Evolutionary conservation across 108 stramenopile species (phyloP).

Genomic region (Schizochytrium sp.): DNA sequence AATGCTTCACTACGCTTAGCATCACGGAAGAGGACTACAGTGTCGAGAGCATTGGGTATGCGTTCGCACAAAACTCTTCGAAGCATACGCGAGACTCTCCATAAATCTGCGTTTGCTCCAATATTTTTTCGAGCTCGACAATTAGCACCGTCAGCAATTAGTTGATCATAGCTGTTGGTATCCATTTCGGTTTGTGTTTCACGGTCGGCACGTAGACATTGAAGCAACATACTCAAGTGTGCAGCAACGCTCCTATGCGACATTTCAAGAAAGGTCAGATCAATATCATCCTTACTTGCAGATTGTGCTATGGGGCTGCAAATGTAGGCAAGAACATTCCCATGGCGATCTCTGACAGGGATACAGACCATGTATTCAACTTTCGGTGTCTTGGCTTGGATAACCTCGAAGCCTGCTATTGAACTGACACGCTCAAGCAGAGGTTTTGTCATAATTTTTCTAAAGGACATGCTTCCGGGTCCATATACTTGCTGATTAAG

Average conservation of each 20-base stretch:
- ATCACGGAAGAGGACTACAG: not conserved
- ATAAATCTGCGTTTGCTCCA: not conserved
- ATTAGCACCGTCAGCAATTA: not conserved
- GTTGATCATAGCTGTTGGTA: not conserved
- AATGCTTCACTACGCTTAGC: not conserved
- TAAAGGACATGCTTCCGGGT: too few relatives aligned
- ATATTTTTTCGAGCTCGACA: not conserved
- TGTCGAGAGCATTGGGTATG: not conserved
- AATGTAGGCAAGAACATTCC: not conserved
- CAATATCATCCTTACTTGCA: not conserved
- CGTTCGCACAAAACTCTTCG: not conserved
- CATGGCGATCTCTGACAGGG: not conserved
- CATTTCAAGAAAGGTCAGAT: not conserved
- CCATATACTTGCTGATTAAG: too few relatives aligned
- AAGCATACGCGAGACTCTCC: not conserved
- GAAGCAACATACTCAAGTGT: not conserved
- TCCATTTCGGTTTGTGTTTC: not conserved
- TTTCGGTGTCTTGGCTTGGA: not conserved
- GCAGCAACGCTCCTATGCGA: not conserved
- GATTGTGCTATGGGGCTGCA: not conserved
- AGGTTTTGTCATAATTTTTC: too few relatives aligned
- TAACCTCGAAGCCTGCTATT: not conserved
- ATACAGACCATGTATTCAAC: not conserved
- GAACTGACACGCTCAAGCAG: not conserved
- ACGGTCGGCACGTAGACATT: not conserved